These are phyloP conservation scores for Spiromastix sp. DNA, from an alignment of 2,329 filamentous ascomycete genomes.

Conservation along the genomic window DNA sequence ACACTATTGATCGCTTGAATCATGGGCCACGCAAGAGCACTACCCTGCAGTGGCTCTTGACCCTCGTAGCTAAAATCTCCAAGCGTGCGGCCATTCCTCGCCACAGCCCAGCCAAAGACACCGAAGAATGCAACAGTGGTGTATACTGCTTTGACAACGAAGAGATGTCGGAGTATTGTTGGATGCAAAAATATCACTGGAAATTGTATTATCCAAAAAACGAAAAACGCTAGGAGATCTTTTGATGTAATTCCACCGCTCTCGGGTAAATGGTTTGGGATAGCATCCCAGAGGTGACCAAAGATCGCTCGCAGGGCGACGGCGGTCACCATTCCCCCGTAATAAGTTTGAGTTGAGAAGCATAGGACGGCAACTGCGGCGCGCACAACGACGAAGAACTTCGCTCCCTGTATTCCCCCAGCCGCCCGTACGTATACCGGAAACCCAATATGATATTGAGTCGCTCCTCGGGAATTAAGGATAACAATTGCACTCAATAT, in stretches of 20 bases:
- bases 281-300: background rate
- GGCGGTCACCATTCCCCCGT: conserved; percentile 25
- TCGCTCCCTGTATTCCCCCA: conserved; percentile 16
- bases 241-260: background rate
- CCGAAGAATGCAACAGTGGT: conserved; percentile 9
- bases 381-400: conserved; percentile 31
- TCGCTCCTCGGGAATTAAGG: conserved; percentile 13
- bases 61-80: conserved; percentile 9
- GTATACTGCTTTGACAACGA: background rate
- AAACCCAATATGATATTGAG: conserved; percentile 27
- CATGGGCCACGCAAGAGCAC: conserved; percentile 21
- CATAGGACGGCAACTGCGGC: background rate
- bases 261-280: background rate
- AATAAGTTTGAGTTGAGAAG: conserved; percentile 21
- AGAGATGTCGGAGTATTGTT: background rate
- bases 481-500: conserved; percentile 5
- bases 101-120: conserved; percentile 20
- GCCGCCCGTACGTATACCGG: conserved; percentile 25
- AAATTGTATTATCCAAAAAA: background rate
- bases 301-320: conserved; percentile 27
- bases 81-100: conserved; percentile 6
- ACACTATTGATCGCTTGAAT: conserved; percentile 35
- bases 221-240: background rate
- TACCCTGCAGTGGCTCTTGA: conserved; percentile 11
- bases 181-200: background rate